phyloP scores from a whole-genome alignment of 345 rosid genomes.

The Aegle marmelos region DNA sequence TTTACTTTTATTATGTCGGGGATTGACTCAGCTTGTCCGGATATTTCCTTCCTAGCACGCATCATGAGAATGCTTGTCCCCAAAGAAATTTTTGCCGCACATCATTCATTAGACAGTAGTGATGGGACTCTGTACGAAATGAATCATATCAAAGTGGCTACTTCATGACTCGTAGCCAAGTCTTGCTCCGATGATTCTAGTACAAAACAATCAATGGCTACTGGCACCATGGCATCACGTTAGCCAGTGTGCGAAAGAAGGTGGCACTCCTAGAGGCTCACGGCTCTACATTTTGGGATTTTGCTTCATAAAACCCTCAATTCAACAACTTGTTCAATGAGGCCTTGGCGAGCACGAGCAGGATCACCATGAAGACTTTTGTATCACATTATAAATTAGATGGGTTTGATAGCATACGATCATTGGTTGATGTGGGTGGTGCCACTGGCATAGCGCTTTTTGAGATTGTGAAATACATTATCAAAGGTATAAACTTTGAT shows the following conservation, averaged over 20 bases:
- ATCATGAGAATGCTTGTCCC: background rate
- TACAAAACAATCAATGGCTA: background rate
- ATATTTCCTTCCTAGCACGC: background rate
- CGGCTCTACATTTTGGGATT: background rate
- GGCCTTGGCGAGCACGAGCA: slow-evolving; percentile 4
- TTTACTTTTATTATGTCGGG: background rate
- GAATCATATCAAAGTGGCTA: background rate
- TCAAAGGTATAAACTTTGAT: too few relatives aligned
- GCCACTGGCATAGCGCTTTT: too few relatives aligned
- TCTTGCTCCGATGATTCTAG: background rate
- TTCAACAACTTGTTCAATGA: background rate
- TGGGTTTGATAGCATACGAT: background rate
- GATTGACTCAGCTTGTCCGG: background rate
- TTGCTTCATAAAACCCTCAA: background rate
- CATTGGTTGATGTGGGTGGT: too few relatives aligned
- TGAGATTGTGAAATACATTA: too few relatives aligned
- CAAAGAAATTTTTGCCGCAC: background rate
- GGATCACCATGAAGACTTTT: background rate
- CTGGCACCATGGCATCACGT: background rate
- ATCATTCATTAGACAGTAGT: background rate
- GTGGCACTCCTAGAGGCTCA: background rate
- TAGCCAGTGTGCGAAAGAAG: background rate
- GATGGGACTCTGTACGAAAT: background rate
- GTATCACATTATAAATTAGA: slow-evolving; percentile 1
- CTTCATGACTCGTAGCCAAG: background rate